These are phyloP conservation scores for Platanthera zijinensis DNA, from an alignment of 106 monocot species.

Conservation along the genomic window DNA sequence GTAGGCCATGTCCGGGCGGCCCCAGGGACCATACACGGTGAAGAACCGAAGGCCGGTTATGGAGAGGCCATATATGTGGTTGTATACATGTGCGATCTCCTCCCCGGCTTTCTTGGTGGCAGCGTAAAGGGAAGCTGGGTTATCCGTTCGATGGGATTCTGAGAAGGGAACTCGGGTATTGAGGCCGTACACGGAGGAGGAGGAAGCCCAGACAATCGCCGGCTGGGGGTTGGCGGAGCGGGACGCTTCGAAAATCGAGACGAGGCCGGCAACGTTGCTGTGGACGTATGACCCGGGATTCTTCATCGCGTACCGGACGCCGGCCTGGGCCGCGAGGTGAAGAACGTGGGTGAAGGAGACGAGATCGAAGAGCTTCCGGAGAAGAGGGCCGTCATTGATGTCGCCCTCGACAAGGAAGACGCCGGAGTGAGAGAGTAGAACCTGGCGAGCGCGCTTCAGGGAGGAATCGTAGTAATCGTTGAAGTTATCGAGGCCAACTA, in stretches of 20 bases:
- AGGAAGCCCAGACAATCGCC: conserved; percentile 20
- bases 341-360: conserved; percentile 19
- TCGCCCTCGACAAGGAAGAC: conserved; percentile 21
- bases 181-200: conserved; percentile 18
- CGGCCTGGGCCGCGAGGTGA: conserved; percentile 25
- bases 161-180: conserved; percentile 21
- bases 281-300: conserved; percentile 19
- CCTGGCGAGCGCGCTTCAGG: conserved; percentile 21
- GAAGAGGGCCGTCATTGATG: conserved; percentile 16
- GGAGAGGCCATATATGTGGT: conserved; percentile 20
- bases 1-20: conserved; percentile 24
- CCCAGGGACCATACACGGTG: conserved; percentile 25
- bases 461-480: conserved; percentile 26
- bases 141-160: conserved; percentile 10
- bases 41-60: conserved; percentile 22
- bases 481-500: conserved; percentile 19
- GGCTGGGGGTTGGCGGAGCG: conserved; percentile 22
- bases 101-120: conserved; percentile 25
- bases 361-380: conserved; percentile 18
- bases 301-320: conserved; percentile 21
- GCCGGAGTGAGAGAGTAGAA: conserved; percentile 3
- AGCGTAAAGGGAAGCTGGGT: conserved; percentile 14
- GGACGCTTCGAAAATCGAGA: conserved; percentile 14
- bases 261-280: conserved; percentile 18
- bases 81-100: conserved; percentile 19